Evolutionary conservation across 208 protist genomes (phyloP), one percentile per base, ranked within the genome.

Genomic region (Leishmania martiniquensis): DNA sequence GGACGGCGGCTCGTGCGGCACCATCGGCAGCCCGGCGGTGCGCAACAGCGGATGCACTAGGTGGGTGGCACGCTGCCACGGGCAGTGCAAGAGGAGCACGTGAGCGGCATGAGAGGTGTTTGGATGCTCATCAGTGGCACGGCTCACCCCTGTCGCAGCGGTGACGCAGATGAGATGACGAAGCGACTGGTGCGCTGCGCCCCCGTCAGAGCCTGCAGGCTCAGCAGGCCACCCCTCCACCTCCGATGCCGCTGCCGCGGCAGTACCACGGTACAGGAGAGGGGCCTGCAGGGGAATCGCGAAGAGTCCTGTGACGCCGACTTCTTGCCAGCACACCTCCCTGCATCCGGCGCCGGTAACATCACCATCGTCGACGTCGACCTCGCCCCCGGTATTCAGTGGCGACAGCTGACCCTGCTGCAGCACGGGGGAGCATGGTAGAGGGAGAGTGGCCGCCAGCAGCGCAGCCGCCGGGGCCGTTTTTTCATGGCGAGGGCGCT

Each of bases 251-350:
- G 72, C 59, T 5, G 59, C 72, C 25, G 72, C 44, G 65, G 45
- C 74, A 63, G 67, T 6, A 67, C 83, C 73, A n/a, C 57, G 29
- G 29, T 76, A 65, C 49, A 84, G 47, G 65, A 91, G 85, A 17
- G 91, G 87, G 20, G 77, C 70, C 51, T 93, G 81, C 34, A 89
- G 42, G 12, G 75, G 76, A n/a, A 95, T 39, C 12, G 63, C 84
- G 52, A 91, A 92, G 5, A 96, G 77, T 6, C 92, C 92, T 1
- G 87, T 89, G 52, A 92, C 87, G 20, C 88, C 88, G 0, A 96
- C 68, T 45, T 96, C 92, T 68, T 82, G 65, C 92, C 92, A 96
- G 65, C 92, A 96, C 15, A 57, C 72, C 34, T 77, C 75, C 4
- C 52, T 15, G 32, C 17, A n/a, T 13, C 37, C 60, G 25, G 39